phyloP scores from a whole-genome alignment of 768 basidiomycete species.

The Rhodotorula diobovata region DNA sequence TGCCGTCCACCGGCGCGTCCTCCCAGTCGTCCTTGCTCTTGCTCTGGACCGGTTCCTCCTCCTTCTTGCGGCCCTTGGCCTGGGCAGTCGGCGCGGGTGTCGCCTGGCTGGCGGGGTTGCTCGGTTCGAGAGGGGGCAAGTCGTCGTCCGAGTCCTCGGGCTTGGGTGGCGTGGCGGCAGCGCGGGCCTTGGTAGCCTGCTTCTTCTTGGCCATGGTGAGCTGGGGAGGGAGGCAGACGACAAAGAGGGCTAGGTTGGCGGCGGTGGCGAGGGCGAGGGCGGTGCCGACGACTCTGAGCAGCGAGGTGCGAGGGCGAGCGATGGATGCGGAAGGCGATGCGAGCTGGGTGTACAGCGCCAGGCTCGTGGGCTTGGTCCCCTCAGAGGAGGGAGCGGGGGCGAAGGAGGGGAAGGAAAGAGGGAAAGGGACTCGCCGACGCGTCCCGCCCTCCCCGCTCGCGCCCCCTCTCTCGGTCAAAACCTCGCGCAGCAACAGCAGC shows the following conservation, averaged over 20 bases:
- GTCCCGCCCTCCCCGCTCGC: no score
- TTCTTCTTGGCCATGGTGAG: neutral
- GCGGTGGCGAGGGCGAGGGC: neutral
- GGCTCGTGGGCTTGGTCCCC: no score
- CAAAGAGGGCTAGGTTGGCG: neutral
- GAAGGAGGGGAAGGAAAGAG: neutral
- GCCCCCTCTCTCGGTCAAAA: neutral
- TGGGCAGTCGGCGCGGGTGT: no score
- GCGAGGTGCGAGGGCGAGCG: no score
- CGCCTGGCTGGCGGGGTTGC: neutral
- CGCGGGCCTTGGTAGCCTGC: neutral
- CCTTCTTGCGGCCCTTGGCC: neutral
- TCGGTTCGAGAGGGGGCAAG: neutral
- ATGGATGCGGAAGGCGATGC: no score
- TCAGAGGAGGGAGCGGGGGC: neutral
- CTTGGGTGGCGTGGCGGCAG: neutral
- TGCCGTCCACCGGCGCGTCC: neutral
- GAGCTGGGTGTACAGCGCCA: no score
- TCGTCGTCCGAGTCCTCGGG: neutral
- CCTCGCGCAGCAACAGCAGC: no score
- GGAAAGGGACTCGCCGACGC: no score
- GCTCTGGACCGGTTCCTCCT: neutral
- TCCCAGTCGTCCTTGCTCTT: neutral
- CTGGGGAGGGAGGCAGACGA: neutral
- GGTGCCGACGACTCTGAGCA: neutral